Evolutionary conservation across 2,329 filamentous ascomycete species (phyloP).

Genomic region (Fusarium dimerum): DNA sequence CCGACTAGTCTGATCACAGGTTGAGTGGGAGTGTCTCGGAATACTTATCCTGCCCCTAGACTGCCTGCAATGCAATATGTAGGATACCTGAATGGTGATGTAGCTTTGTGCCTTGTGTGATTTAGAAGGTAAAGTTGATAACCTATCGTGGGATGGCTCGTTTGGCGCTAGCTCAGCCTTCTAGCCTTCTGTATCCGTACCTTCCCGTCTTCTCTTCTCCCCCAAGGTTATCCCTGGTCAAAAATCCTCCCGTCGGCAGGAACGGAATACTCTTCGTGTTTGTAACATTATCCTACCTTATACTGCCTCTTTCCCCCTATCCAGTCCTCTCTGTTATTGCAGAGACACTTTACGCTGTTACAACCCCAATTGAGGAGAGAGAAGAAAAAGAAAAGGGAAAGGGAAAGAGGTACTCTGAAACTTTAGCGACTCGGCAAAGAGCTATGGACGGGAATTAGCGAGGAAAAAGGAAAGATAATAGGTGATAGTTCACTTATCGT

Average conservation of each 20-base stretch:
- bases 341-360: neutral
- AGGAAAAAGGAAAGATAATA: neutral
- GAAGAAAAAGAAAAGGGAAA: neutral
- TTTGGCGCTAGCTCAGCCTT: conserved; percentile 10
- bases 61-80: no score
- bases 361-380: neutral
- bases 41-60: no score
- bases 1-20: no score
- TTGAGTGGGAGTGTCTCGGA: no score
- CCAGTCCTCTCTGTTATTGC: neutral
- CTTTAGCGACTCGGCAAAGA: no score
- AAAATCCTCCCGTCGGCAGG: neutral
- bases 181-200: no score
- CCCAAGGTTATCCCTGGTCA: neutral
- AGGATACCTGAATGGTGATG: no score
- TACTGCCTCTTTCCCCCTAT: no score
- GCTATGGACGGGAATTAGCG: neutral
- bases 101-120: no score
- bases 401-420: neutral
- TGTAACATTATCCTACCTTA: no score
- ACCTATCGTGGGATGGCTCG: no score
- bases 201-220: neutral
- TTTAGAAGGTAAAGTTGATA: no score
- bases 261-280: neutral
- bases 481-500: neutral